Conservation (phyloP, 2,329 filamentous ascomycete species). For the Scedosporium minutisporum region DNA sequence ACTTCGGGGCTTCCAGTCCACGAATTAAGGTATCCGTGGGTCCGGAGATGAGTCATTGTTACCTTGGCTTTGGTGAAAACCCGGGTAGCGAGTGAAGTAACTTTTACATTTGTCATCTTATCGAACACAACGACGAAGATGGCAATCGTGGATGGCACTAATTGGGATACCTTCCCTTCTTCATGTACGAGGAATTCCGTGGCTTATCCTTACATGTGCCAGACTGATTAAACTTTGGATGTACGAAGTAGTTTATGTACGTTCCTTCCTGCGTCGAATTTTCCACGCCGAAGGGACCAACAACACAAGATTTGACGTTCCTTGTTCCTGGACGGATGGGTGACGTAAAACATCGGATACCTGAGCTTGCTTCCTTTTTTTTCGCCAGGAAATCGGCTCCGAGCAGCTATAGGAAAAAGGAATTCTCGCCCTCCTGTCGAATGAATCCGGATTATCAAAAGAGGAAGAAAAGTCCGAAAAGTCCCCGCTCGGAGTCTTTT, state of each 20-base stretch:
- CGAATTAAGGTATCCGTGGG: background rate
- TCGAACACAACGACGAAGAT: background rate
- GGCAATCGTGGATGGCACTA: background rate
- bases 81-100: background rate
- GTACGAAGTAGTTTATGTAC: too few relatives aligned
- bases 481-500: background rate
- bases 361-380: background rate
- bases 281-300: background rate
- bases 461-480: background rate
- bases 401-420: background rate
- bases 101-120: background rate
- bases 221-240: background rate
- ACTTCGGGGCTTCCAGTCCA: background rate
- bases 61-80: background rate
- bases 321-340: background rate
- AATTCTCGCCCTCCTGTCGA: background rate
- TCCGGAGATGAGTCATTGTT: background rate
- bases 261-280: background rate
- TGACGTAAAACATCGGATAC: background rate
- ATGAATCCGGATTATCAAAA: background rate
- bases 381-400: background rate
- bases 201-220: background rate
- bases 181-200: background rate
- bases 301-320: background rate
- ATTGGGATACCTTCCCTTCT: too few relatives aligned